Evolutionary conservation across 2,329 filamentous ascomycete species (phyloP).

Genomic region (Ceratocystis diversiconidia): DNA sequence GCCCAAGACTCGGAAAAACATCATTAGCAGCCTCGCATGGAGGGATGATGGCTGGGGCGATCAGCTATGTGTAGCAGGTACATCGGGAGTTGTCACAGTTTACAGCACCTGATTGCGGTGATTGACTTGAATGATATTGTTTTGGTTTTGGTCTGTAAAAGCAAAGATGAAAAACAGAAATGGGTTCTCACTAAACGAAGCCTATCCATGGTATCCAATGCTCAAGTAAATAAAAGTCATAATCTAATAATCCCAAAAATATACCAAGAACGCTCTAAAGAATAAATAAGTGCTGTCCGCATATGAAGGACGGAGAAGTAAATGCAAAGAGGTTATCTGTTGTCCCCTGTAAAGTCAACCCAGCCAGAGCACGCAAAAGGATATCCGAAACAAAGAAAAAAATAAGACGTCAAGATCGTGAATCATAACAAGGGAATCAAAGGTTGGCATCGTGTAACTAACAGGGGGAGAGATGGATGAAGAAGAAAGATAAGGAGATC

Average conservation of each 20-base stretch:
- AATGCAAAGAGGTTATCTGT: not conserved
- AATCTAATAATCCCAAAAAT: not conserved
- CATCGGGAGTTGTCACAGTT: constrained; percentile 50
- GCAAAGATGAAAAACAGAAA: not conserved
- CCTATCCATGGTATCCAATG: not conserved
- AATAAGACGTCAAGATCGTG: not conserved
- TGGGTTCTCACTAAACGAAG: not conserved
- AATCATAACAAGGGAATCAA: not conserved
- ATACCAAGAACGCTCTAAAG: not conserved
- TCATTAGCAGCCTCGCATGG: constrained; percentile 50
- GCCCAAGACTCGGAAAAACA: constrained; percentile 43
- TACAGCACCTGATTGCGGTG: constrained; percentile 31
- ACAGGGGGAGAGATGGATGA: not conserved
- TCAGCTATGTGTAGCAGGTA: constrained; percentile 52
- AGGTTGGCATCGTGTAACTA: not conserved
- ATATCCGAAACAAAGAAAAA: not conserved
- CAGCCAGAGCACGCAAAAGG: not conserved
- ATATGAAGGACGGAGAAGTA: not conserved
- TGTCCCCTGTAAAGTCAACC: not conserved
- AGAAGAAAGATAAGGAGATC: not conserved
- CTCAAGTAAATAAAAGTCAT: not conserved
- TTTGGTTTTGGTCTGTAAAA: too few species aligned
- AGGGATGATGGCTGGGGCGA: constrained; percentile 47
- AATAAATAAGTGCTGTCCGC: not conserved
- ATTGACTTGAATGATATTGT: not conserved